Evolutionary conservation across 2,329 filamentous ascomycete species (phyloP).

Genomic region (Ophiosphaerella herpotricha): DNA sequence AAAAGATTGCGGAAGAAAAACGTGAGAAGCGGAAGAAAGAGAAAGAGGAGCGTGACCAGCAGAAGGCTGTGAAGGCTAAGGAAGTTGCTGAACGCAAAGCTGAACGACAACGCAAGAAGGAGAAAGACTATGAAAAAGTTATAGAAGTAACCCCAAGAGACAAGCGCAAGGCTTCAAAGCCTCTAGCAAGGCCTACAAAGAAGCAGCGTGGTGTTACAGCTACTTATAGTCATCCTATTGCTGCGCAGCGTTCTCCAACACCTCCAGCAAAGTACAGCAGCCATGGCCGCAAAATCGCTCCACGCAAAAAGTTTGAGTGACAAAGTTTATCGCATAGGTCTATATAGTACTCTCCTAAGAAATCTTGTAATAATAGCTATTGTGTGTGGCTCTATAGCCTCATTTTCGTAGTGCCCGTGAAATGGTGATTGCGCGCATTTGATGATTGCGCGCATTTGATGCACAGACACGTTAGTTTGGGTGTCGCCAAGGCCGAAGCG

Average conservation of each 20-base stretch:
- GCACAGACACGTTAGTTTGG: too few relatives aligned
- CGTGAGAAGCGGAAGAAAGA: not conserved
- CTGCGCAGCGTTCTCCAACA: not conserved
- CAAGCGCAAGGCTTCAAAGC: slow-evolving; percentile 1
- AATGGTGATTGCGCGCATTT: too few relatives aligned
- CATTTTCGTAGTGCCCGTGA: too few relatives aligned
- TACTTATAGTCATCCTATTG: not conserved
- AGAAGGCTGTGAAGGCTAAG: slow-evolving; percentile 2
- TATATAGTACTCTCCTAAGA: not conserved
- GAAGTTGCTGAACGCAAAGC: slow-evolving; percentile 5
- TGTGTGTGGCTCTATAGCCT: not conserved
- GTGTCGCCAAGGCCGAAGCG: too few relatives aligned
- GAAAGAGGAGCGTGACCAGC: not conserved
- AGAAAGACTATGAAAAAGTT: slow-evolving; percentile 3
- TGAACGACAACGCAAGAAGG: slow-evolving; percentile 5
- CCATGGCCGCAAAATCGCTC: slow-evolving; percentile 1
- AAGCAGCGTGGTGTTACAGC: slow-evolving; percentile 2
- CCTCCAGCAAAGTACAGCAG: not conserved
- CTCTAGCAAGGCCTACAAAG: slow-evolving; percentile 1
- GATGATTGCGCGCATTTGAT: too few relatives aligned
- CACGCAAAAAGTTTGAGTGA: not conserved
- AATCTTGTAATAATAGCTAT: slow-evolving; percentile 1
- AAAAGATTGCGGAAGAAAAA: slow-evolving; percentile 1
- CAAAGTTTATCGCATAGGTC: slow-evolving; percentile 1
- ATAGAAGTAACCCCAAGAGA: slow-evolving; percentile 4